These are phyloP conservation scores for Podosphaera aphanis DNA, from an alignment of 2,329 filamentous ascomycete genomes.

Conservation along the genomic window DNA sequence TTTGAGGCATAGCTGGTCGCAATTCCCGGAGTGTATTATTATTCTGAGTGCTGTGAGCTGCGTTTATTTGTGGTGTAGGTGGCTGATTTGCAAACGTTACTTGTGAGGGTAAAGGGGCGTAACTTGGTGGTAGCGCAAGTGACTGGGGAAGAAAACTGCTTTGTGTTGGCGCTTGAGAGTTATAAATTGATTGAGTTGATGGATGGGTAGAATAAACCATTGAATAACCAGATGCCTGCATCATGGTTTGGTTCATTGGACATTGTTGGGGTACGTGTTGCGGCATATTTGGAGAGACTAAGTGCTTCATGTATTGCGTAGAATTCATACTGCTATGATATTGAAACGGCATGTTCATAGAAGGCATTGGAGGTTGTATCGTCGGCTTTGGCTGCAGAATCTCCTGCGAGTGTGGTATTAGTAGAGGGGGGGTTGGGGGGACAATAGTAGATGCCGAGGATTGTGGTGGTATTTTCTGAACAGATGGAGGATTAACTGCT, in stretches of 20 bases:
- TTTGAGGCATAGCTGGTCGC: conserved; percentile 3
- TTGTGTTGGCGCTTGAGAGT: background rate
- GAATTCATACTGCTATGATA: background rate
- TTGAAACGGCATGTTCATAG: background rate
- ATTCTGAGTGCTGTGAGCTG: background rate
- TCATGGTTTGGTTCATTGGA: background rate
- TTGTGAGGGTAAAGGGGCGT: background rate
- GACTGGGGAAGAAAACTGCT: background rate
- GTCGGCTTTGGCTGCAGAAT: background rate
- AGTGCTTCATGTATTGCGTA: background rate
- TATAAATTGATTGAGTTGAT: background rate
- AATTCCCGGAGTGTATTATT: conserved; percentile 3
- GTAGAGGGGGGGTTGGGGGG: background rate
- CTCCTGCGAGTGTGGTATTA: background rate
- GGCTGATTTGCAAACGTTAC: background rate
- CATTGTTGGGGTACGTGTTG: background rate
- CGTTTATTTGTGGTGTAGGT: background rate
- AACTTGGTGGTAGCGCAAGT: background rate
- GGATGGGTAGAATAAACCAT: background rate
- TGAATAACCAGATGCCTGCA: background rate
- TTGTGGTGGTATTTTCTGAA: background rate
- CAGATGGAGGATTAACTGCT: background rate
- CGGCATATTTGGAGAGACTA: background rate
- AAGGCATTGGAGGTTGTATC: background rate
- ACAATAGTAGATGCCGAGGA: background rate